phyloP scores from a whole-genome alignment of 139 green algal genomes.

The Picochlorum sp. region DNA sequence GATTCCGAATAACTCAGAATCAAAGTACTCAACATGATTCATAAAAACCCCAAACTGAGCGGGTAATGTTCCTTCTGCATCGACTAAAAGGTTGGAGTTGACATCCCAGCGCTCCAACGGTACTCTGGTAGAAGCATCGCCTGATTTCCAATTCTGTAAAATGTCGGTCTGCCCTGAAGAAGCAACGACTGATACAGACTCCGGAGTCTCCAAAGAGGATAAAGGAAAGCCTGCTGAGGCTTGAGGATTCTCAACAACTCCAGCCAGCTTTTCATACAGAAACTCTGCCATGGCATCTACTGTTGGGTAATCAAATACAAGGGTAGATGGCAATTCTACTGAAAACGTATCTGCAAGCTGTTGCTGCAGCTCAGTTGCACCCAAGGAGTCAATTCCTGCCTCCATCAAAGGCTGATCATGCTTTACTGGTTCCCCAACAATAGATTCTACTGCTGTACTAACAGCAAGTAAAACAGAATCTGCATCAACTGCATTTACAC shows the following conservation, averaged over 20 bases:
- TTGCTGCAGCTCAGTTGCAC: conserved; percentile 71
- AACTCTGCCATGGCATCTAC: conserved; percentile 33
- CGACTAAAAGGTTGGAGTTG: background rate
- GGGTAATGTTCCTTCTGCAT: background rate
- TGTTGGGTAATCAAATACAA: conserved; percentile 63
- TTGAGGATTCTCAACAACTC: background rate
- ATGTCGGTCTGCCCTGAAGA: conserved; percentile 1
- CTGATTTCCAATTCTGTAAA: background rate
- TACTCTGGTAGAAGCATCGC: conserved; percentile 21
- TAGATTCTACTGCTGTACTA: conserved; percentile 3
- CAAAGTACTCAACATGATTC: conserved; percentile 30
- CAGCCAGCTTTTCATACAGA: conserved; percentile 11
- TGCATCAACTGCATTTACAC: background rate
- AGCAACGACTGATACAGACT: background rate
- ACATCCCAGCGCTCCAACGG: conserved; percentile 38
- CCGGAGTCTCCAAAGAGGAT: background rate
- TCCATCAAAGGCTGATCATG: conserved; percentile 63
- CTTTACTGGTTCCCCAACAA: conserved; percentile 18
- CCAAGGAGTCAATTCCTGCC: conserved; percentile 68
- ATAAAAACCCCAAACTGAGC: conserved; percentile 50
- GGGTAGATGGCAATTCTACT: conserved; percentile 34
- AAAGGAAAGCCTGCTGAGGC: background rate
- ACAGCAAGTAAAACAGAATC: conserved; percentile 4
- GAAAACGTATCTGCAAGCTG: conserved; percentile 27
- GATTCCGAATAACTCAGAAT: conserved; percentile 31